A percentile compares a stretch with the other conserved stretches of the same genome.
Evolutionary conservation across 352 stramenopile genomes (phyloP).

Genomic region (Globisporangium abappressorium): DNA sequence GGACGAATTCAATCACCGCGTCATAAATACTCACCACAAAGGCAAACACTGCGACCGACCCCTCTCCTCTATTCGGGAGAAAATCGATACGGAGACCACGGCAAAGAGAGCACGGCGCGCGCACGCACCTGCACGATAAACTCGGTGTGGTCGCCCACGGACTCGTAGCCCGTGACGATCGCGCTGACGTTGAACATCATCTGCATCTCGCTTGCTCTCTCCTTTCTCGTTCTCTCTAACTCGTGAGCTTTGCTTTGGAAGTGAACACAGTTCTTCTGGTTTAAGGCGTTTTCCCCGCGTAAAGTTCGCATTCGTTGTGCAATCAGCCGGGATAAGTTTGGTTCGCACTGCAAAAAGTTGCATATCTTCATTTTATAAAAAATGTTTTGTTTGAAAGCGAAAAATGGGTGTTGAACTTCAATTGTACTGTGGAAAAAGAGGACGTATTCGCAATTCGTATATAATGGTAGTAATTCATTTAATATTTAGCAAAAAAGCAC

Average conservation of each 20-base stretch:
- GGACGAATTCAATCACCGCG: background rate
- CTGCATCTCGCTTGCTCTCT: constrained; percentile 20
- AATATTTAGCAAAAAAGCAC: too few species aligned
- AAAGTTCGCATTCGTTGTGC: constrained; percentile 3
- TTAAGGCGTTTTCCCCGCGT: background rate
- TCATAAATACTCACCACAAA: background rate
- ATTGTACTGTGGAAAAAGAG: background rate
- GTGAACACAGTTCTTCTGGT: background rate
- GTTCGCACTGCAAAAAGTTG: background rate
- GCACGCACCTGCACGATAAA: constrained; percentile 65
- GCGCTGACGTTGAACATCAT: constrained; percentile 75
- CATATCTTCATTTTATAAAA: too few species aligned
- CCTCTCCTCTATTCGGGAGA: background rate
- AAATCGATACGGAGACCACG: background rate
- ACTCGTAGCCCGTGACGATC: constrained; percentile 80
- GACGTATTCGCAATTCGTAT: too few species aligned
- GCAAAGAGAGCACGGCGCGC: background rate
- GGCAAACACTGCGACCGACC: background rate
- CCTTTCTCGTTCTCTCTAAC: constrained; percentile 3
- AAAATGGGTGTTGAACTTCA: constrained; percentile 1
- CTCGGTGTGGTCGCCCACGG: constrained; percentile 83
- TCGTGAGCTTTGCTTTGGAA: background rate
- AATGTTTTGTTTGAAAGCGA: too few species aligned
- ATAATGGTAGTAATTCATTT: too few species aligned
- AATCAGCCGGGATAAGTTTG: background rate